Evolutionary conservation across 83 land plant species (phyloP), one percentile per base, ranked within the genome.

Genomic region (Picea mariana): DNA sequence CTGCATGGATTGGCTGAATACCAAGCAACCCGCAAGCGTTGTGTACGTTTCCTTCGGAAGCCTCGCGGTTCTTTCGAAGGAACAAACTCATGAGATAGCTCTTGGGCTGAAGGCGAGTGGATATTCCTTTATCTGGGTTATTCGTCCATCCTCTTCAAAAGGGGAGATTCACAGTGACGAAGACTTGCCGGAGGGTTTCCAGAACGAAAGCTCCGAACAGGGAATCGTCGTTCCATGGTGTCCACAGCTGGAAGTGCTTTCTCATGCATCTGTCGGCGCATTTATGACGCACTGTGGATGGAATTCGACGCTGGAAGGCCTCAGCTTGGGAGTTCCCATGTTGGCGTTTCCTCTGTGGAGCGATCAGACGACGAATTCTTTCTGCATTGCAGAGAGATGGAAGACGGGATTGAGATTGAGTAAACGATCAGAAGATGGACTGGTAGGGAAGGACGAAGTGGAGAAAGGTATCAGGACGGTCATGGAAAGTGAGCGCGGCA

Each of bases 201-300:
- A 5, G 8, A 8, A 44, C 49, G 49, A 44, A 44, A 44, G 0
- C 6, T 44, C 49, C 8, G 49, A 44, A 1, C 6, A 87, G 81
- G 60, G 47, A 81, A 82, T 85, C 87, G 0, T 77, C 82, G 16
- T 85, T 85, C 31, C 20, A 81, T 8, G 7, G 61, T 8, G 82
- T 62, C 13, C 4, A 79, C 7, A 83, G 80, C 1, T 80, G 73
- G 0, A 81, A 81, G 59, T 87, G 87, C 4, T 73, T 49, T 55
- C 81, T 83, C 82, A 83, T 88, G 11, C 62, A 63, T 20, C 11
- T 81, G 77, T 71, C 79, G 73, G 23, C 85, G 79, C 65, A 64
- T 38, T 85, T 83, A 76, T 85, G 81, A 67, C 78, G 68, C 1
- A 88, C 85, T 64, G 8, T 79, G 5, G 86, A 85, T 5, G 27